phyloP scores from a whole-genome alignment of 1,284 basidiomycete genomes.

The Singerocomus inundabilis region DNA sequence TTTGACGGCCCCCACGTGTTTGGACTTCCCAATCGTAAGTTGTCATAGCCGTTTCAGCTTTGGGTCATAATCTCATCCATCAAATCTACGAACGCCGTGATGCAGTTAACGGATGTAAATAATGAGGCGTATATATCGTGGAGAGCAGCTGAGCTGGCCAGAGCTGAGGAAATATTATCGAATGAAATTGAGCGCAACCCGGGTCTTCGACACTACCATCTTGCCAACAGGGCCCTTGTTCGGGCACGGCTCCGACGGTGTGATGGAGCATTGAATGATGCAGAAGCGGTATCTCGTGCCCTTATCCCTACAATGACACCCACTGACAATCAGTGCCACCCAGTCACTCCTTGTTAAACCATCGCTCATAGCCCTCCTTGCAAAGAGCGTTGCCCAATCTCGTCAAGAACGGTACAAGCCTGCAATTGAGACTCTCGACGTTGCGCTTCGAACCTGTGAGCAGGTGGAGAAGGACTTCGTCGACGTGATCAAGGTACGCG shows the following conservation, averaged over 20 bases:
- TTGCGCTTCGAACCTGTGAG: constrained; percentile 4
- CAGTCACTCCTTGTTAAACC: constrained; percentile 12
- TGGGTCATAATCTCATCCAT: constrained; percentile 4
- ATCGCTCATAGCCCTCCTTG: constrained; percentile 12
- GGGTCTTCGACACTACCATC: neutral
- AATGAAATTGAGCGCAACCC: constrained; percentile 5
- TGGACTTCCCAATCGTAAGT: constrained; percentile 10
- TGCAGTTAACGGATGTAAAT: constrained; percentile 18
- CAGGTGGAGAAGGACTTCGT: constrained; percentile 10
- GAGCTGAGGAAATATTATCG: constrained; percentile 20
- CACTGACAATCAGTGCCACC: neutral
- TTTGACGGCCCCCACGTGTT: neutral
- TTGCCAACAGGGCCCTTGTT: constrained; percentile 25
- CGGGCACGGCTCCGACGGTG: constrained; percentile 7
- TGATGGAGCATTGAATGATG: constrained; percentile 17
- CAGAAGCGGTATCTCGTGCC: constrained; percentile 8
- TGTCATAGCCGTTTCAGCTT: neutral
- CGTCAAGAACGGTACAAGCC: neutral
- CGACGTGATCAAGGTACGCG: constrained; percentile 19
- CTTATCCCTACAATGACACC: neutral
- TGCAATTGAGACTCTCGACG: constrained; percentile 6
- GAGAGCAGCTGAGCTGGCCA: constrained; percentile 5
- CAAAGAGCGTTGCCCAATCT: constrained; percentile 7
- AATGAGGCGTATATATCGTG: constrained; percentile 14
- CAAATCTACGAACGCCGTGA: neutral